phyloP scores from a whole-genome alignment of 2,329 filamentous ascomycete genomes.

The Metarhizium anisopliae region DNA sequence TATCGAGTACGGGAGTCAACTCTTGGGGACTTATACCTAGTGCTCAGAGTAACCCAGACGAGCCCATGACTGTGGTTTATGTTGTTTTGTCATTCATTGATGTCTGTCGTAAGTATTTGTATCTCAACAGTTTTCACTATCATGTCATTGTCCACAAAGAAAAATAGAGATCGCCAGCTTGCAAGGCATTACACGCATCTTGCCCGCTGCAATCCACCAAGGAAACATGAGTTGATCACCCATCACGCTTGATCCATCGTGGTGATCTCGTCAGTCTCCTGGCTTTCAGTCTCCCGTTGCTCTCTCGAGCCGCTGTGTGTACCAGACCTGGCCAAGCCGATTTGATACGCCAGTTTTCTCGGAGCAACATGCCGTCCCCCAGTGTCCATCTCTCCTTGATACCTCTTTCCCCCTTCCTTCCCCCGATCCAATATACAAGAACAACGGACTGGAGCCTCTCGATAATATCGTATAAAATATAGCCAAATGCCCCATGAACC shows the following conservation, averaged over 20 bases:
- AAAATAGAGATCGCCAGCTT: not conserved
- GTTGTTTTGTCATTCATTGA: not conserved
- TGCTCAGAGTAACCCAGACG: too few relatives aligned
- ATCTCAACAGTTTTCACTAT: not conserved
- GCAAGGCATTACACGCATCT: not conserved
- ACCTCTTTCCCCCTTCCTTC: not conserved
- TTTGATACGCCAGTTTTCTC: not conserved
- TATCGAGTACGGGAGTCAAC: too few relatives aligned
- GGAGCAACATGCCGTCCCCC: not conserved
- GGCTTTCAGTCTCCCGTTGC: not conserved
- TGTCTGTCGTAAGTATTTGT: not conserved
- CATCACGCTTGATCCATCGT: not conserved
- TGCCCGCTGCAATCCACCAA: not conserved
- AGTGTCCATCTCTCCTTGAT: not conserved
- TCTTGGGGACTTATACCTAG: too few relatives aligned
- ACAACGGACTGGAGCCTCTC: slow-evolving; percentile 1
- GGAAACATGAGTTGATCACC: not conserved
- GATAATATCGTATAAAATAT: not conserved
- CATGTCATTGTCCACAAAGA: not conserved
- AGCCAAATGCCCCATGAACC: not conserved
- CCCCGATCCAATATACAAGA: slow-evolving; percentile 4
- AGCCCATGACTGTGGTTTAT: too few relatives aligned
- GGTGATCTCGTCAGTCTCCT: not conserved
- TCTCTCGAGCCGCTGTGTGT: not conserved
- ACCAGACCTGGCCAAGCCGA: not conserved